Percentiles rank a stretch among this genome's conserved stretches.
Evolutionary conservation across 2,329 filamentous ascomycete species (phyloP).

Genomic region (Pseudogymnoascus sp.): DNA sequence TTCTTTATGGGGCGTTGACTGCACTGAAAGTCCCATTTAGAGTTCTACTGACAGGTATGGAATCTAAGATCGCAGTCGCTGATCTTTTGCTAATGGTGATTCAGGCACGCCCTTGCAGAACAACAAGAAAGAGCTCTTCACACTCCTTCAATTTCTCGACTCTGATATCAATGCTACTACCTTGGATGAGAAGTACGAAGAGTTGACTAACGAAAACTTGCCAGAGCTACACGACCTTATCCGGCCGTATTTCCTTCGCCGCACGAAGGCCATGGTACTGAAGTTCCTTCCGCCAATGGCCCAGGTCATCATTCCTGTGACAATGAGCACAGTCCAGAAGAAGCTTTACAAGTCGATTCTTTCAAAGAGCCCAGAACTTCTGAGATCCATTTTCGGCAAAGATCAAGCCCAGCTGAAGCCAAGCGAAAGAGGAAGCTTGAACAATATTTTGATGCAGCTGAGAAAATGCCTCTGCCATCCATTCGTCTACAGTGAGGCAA

Average conservation of each 20-base stretch:
- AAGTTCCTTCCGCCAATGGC: slow-evolving; percentile 89
- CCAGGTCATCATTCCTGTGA: slow-evolving; percentile 92
- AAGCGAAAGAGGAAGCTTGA: slow-evolving; percentile 71
- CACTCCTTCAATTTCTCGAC: slow-evolving; percentile 91
- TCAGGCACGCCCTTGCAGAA: slow-evolving; percentile 80
- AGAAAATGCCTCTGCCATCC: slow-evolving; percentile 93
- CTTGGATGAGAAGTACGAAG: slow-evolving; percentile 67
- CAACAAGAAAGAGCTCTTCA: slow-evolving; percentile 90
- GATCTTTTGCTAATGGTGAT: slow-evolving; percentile 18
- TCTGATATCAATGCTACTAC: slow-evolving; percentile 57
- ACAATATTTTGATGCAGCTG: slow-evolving; percentile 92
- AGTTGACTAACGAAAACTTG: slow-evolving; percentile 78
- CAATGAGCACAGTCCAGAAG: slow-evolving; percentile 89
- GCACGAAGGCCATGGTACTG: slow-evolving; percentile 85
- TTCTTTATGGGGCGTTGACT: slow-evolving; percentile 68
- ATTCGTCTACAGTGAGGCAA: slow-evolving; percentile 83
- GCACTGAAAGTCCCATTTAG: slow-evolving; percentile 74
- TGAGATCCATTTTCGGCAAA: slow-evolving; percentile 75
- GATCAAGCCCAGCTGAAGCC: slow-evolving; percentile 51
- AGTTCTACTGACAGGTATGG: slow-evolving; percentile 65
- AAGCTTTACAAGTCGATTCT: slow-evolving; percentile 92
- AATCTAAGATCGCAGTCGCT: neutral
- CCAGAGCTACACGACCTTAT: slow-evolving; percentile 76
- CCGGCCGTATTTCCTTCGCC: slow-evolving; percentile 60
- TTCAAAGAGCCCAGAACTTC: slow-evolving; percentile 80